Percentiles rank a stretch among this genome's conserved stretches.
Conservation (phyloP, 805 yeast genomes). For the Candida palmyrensis region DNA sequence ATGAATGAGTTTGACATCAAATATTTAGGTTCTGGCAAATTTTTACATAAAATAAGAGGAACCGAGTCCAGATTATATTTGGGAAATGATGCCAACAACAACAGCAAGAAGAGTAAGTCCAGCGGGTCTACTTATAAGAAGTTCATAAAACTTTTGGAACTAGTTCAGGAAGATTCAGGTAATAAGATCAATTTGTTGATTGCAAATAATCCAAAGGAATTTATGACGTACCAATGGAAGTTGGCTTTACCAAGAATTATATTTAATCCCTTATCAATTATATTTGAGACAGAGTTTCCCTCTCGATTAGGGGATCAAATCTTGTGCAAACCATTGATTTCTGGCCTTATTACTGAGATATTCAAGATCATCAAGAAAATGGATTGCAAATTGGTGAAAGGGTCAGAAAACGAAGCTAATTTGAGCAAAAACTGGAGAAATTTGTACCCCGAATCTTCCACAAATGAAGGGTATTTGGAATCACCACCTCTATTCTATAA, state of each 20-base stretch:
- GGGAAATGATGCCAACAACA: slow-evolving; percentile 16
- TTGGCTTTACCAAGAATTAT: slow-evolving; percentile 74
- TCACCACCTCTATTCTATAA: slow-evolving; percentile 64
- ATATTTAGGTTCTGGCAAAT: slow-evolving; percentile 17
- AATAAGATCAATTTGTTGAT: slow-evolving; percentile 44
- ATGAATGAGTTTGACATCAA: slow-evolving; percentile 61
- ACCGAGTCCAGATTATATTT: slow-evolving; percentile 42
- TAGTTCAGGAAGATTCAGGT: slow-evolving; percentile 27
- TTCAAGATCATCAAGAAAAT: slow-evolving; percentile 67
- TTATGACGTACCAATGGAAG: slow-evolving; percentile 77
- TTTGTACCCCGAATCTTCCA: slow-evolving; percentile 30
- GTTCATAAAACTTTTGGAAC: slow-evolving; percentile 27
- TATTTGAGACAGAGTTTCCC: slow-evolving; percentile 70
- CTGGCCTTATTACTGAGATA: slow-evolving; percentile 75
- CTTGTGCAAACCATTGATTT: slow-evolving; percentile 77
- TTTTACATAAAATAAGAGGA: slow-evolving; percentile 31
- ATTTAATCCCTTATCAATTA: slow-evolving; percentile 68
- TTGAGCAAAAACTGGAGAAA: slow-evolving; percentile 51
- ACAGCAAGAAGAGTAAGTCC: slow-evolving; percentile 16
- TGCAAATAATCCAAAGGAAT: slow-evolving; percentile 49
- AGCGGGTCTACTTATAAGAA: slow-evolving; percentile 16
- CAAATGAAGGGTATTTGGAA: slow-evolving; percentile 31
- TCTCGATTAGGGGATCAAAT: slow-evolving; percentile 56
- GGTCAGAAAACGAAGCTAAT: slow-evolving; percentile 62
- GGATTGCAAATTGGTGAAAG: slow-evolving; percentile 68